Conservation (phyloP, 2,329 filamentous ascomycete species). For the Didymella keratinophila region DNA sequence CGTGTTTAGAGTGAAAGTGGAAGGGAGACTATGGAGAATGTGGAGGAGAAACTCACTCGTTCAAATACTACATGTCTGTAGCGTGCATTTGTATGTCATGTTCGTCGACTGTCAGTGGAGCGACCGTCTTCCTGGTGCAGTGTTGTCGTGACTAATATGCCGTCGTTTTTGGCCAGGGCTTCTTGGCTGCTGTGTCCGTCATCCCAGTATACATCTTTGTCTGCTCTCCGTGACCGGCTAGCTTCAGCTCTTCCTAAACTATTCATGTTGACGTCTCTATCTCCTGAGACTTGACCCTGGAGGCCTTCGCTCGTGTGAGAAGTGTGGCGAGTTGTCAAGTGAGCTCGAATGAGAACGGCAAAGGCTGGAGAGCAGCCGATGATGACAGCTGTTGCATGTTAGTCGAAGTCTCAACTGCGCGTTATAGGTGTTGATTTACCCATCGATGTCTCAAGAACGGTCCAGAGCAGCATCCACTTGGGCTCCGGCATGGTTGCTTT, state of each 20-base stretch:
- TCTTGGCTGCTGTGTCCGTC: background rate
- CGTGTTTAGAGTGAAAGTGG: too few relatives aligned
- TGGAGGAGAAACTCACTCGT: conserved; percentile 19
- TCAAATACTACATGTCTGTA: background rate
- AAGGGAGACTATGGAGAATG: too few relatives aligned
- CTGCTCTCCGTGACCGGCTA: background rate
- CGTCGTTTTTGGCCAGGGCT: background rate
- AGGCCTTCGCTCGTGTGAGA: background rate
- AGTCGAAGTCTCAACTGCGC: background rate
- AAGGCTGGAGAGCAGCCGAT: background rate
- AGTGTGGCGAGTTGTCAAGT: background rate
- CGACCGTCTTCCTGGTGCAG: background rate
- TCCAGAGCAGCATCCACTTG: background rate
- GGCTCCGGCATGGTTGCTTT: background rate
- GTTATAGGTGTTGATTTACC: background rate
- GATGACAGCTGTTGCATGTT: background rate
- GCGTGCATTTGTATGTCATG: background rate
- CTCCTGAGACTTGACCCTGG: background rate
- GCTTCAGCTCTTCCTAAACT: background rate
- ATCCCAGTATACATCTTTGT: background rate
- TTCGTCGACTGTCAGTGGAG: background rate
- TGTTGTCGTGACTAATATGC: background rate
- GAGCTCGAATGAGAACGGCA: background rate
- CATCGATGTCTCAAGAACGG: background rate
- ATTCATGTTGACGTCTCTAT: background rate